Percentiles rank a stretch among this genome's conserved stretches.
These are phyloP conservation scores for Skeletonema tropicum DNA, from an alignment of 108 stramenopile species.

Conservation along the genomic window DNA sequence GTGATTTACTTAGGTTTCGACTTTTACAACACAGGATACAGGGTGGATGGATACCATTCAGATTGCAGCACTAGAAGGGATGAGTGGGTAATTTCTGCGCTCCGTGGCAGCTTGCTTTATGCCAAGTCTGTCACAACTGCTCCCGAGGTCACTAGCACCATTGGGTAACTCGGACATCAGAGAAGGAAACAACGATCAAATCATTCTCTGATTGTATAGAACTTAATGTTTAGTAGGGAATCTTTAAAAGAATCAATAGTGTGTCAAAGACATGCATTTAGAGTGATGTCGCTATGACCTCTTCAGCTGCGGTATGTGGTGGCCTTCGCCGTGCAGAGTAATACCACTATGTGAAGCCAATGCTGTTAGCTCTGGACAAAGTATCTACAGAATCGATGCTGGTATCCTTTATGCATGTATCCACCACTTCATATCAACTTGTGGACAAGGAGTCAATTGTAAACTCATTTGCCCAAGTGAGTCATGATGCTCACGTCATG, in stretches of 20 bases:
- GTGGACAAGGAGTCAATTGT: constrained; percentile 47
- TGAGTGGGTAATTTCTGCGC: not conserved
- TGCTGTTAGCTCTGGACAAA: constrained; percentile 7
- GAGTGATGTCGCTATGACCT: too few relatives aligned
- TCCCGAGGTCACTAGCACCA: not conserved
- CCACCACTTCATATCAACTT: constrained; percentile 26
- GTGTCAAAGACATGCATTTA: too few relatives aligned
- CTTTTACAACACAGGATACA: not conserved
- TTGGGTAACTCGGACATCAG: not conserved
- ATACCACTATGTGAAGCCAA: constrained; percentile 29
- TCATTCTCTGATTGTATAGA: too few relatives aligned
- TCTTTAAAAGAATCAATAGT: too few relatives aligned
- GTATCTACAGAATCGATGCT: constrained; percentile 21
- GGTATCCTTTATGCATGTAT: constrained; percentile 31
- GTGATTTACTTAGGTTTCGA: constrained; percentile 4
- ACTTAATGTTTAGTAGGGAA: too few relatives aligned
- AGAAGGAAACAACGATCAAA: too few relatives aligned
- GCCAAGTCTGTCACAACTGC: not conserved
- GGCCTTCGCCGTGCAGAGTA: constrained; percentile 31
- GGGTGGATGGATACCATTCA: not conserved
- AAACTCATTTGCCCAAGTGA: constrained; percentile 38
- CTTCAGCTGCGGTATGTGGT: too few relatives aligned
- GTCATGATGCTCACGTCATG: constrained; percentile 52
- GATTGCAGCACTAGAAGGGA: not conserved
- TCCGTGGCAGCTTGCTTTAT: not conserved